phyloP scores from a whole-genome alignment of 768 basidiomycete genomes.

The Russula foetens region DNA sequence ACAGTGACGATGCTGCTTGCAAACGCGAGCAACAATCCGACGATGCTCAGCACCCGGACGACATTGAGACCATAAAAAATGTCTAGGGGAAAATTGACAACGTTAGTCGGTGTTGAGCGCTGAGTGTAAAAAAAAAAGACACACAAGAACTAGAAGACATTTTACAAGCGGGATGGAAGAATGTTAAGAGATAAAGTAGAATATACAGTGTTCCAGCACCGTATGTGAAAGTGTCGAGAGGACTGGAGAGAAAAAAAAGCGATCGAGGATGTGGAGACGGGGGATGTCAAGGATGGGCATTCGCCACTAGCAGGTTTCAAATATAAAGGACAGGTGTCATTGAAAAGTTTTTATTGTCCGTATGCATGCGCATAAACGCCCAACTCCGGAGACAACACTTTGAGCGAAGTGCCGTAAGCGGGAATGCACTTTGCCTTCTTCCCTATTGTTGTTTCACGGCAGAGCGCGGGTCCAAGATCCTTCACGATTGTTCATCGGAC shows the following conservation, averaged over 20 bases:
- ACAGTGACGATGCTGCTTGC: slow-evolving; percentile 67
- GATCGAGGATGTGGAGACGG: background rate
- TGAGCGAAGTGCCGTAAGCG: background rate
- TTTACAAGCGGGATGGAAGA: background rate
- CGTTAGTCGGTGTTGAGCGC: background rate
- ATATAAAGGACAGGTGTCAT: background rate
- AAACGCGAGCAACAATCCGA: slow-evolving; percentile 72
- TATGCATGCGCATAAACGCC: background rate
- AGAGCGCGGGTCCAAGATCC: background rate
- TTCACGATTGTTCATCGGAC: background rate
- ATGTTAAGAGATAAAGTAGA: background rate
- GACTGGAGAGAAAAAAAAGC: background rate
- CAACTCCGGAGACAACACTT: background rate
- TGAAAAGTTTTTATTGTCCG: background rate
- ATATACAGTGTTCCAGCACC: slow-evolving; percentile 18
- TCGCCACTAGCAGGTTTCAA: background rate
- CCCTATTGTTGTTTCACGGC: background rate
- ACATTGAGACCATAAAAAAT: slow-evolving; percentile 73
- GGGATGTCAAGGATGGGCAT: background rate
- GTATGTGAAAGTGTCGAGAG: background rate
- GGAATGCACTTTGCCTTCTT: background rate
- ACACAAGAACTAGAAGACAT: slow-evolving; percentile 14
- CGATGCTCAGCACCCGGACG: slow-evolving; percentile 71
- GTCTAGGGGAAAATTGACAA: slow-evolving; percentile 28
- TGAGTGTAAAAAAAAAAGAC: background rate